A percentile compares a stretch with the other conserved stretches of the same genome.
Evolutionary conservation across 345 rosid species (phyloP).

Genomic region (Sapria himalayana): DNA sequence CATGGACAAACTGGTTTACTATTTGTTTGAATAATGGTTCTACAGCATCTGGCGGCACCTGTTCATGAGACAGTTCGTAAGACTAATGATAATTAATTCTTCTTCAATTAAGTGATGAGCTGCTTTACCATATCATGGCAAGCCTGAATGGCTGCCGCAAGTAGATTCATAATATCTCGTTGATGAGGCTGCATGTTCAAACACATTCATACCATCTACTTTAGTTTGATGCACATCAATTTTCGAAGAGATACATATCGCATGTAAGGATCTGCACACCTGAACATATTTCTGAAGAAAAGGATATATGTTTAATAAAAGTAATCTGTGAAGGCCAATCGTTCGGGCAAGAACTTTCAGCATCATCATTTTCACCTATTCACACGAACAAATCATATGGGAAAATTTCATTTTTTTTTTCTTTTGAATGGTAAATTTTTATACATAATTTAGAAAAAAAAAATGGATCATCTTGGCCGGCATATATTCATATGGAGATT

Average conservation of each 20-base stretch:
- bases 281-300: constrained; percentile 64
- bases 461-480: too few relatives aligned
- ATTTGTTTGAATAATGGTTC: constrained; percentile 84
- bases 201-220: constrained; percentile 1
- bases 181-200: constrained; percentile 62
- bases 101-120: too few relatives aligned
- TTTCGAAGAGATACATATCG: too few relatives aligned
- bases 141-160: constrained; percentile 90
- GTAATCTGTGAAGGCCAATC: constrained; percentile 74
- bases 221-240: constrained; percentile 7
- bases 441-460: too few relatives aligned
- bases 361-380: constrained; percentile 87
- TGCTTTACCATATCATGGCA: constrained; percentile 84
- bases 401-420: background rate
- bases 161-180: constrained; percentile 70
- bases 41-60: constrained; percentile 99
- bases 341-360: constrained; percentile 75
- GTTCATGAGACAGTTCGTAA: constrained; percentile 7
- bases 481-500: too few relatives aligned
- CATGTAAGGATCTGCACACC: too few relatives aligned
- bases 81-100: background rate
- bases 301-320: constrained; percentile 52
- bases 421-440: too few relatives aligned
- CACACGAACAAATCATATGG: too few relatives aligned
- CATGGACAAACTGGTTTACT: constrained; percentile 85